Base-by-base conservation (phyloP, 768 basidiomycete genomes). In the Tephrocybe sp. region DNA sequence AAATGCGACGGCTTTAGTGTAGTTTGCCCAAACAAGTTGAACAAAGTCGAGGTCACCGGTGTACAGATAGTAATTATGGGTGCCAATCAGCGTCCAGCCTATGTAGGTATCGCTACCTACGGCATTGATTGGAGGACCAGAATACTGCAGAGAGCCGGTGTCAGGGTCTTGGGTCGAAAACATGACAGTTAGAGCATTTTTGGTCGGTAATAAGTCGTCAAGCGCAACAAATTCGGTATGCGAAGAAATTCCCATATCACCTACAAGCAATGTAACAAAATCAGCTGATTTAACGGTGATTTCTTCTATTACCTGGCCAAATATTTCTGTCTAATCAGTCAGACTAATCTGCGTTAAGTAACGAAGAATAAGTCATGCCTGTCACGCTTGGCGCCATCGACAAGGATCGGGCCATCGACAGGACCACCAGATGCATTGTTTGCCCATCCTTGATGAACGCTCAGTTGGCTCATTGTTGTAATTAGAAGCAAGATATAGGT, bases 301-400 rank as follows among this genome's bases (percentile, higher is more conserved):
- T 17, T 13, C 4, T 35, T 30, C n/a, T 20, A 22, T 52, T 53
- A 61, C 59, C 62, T 42, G 61, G 61, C 62, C 62, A 65, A 11
- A 67, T 62, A 30, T 65, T 67, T 39, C 65, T 68, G 41, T 45
- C 12, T n/a, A n/a, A 12, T 36, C 20, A 10, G n/a, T 45, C 14
- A 36, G 19, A 36, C 39, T n/a, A 17, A 22, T n/a, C 11, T 20
- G 22, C 5, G 39, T 19, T 12, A 34, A 22, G 2, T 11, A 36
- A 33, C 26, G 16, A 43, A 51, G 46, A 17, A 10, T 26, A 45
- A 13, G 26, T 51, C 68, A 43, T 36, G 73, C 73, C 77, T 67
- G 57, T 79, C 78, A 35, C 78, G 70, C 55, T 80, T 79, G 1
- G 78, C 77, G 3, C 78, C 78, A 51, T 80, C 78, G 5, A 79